Evolutionary conservation across 2,329 filamentous ascomycete species (phyloP).

Genomic region (Trichoderma sp.): DNA sequence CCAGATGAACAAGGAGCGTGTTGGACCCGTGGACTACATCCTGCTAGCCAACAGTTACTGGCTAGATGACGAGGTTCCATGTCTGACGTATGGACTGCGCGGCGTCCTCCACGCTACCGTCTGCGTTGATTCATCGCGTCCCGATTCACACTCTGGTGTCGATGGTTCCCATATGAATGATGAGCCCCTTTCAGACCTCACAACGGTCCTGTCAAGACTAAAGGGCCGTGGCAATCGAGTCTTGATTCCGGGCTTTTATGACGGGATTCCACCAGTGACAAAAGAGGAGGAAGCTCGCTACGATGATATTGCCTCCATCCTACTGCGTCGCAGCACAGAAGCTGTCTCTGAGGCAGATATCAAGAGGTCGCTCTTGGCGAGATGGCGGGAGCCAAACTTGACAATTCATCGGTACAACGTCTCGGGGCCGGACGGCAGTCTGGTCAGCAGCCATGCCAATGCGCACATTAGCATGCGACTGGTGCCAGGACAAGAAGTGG

Average conservation of each 20-base stretch:
- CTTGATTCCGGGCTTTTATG: constrained; percentile 84
- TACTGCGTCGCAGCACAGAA: constrained; percentile 68
- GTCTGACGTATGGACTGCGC: constrained; percentile 88
- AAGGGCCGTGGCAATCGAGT: constrained; percentile 79
- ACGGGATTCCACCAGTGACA: constrained; percentile 73
- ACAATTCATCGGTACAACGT: constrained; percentile 93
- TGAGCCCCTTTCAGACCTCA: constrained; percentile 88
- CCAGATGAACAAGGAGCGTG: constrained; percentile 72
- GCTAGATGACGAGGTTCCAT: constrained; percentile 94
- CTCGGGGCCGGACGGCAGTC: constrained; percentile 84
- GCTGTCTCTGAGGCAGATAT: constrained; percentile 62
- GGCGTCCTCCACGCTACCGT: constrained; percentile 93
- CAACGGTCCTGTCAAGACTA: constrained; percentile 75
- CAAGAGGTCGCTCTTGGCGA: constrained; percentile 81
- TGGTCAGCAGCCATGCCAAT: constrained; percentile 86
- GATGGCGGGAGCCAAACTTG: constrained; percentile 92
- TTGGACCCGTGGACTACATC: constrained; percentile 91
- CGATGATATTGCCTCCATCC: constrained; percentile 74
- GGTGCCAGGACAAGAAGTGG: constrained; percentile 88
- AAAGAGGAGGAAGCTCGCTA: constrained; percentile 76
- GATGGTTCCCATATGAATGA: constrained; percentile 88
- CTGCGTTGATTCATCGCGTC: constrained; percentile 78
- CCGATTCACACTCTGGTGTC: constrained; percentile 94
- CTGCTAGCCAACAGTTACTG: constrained; percentile 97
- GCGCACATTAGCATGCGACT: constrained; percentile 87